These are phyloP conservation scores for Cucurbita maxima DNA, from an alignment of 306 rosid species.

Conservation along the genomic window DNA sequence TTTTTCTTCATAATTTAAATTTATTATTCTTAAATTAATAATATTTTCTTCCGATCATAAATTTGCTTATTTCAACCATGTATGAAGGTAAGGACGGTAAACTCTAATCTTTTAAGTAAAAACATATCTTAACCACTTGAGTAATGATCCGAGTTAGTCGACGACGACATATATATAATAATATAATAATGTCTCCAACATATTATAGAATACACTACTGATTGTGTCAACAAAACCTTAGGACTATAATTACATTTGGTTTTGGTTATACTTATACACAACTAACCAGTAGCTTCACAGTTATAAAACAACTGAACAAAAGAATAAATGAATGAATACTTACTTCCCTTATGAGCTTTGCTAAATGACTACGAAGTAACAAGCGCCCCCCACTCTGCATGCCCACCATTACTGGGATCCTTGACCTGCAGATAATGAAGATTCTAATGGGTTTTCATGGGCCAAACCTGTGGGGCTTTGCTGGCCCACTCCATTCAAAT, in stretches of 20 bases:
- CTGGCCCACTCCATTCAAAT: neutral
- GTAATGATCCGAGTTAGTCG: too few species aligned
- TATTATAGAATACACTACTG: neutral
- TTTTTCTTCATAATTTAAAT: too few species aligned
- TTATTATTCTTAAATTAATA: too few species aligned
- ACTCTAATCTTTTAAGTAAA: too few species aligned
- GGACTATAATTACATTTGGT: neutral
- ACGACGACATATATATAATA: too few species aligned
- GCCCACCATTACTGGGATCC: neutral
- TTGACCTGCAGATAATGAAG: neutral
- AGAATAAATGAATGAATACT: neutral
- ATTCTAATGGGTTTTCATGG: neutral
- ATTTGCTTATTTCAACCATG: too few species aligned
- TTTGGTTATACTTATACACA: neutral
- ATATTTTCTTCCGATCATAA: too few species aligned
- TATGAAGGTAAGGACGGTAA: too few species aligned
- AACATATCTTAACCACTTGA: too few species aligned
- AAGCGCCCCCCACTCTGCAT: neutral
- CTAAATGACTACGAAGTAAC: neutral
- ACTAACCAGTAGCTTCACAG: neutral
- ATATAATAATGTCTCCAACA: neutral
- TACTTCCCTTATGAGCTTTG: neutral
- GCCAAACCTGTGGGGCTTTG: neutral
- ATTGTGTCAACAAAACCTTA: neutral
- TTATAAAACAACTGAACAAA: neutral